These are phyloP conservation scores for Trichoderma sp. DNA, from an alignment of 2,329 filamentous ascomycete species.

Conservation along the genomic window DNA sequence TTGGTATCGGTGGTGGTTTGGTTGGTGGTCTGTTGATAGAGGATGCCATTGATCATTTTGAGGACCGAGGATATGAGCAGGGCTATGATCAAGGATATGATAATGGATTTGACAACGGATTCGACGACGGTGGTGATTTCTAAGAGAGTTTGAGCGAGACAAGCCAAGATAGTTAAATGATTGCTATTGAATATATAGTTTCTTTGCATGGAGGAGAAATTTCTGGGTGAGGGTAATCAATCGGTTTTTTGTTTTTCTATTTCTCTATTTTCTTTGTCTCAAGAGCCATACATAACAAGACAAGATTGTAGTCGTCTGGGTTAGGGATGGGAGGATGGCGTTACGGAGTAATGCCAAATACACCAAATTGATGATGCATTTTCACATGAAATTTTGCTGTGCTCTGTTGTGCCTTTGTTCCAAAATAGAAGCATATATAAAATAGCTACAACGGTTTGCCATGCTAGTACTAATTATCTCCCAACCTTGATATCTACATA, in stretches of 20 bases:
- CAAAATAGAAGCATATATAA: not conserved
- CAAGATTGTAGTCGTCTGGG: not conserved
- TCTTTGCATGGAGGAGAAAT: not conserved
- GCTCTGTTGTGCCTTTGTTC: not conserved
- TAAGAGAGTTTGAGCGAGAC: constrained; percentile 11
- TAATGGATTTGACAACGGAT: constrained; percentile 33
- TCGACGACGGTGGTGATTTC: constrained; percentile 34
- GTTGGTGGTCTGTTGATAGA: constrained; percentile 76
- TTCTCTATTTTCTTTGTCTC: not conserved
- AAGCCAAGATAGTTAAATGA: not conserved
- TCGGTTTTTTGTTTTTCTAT: not conserved
- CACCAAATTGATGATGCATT: constrained; percentile 10
- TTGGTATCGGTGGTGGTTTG: constrained; percentile 81
- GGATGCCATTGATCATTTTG: constrained; percentile 65
- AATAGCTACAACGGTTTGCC: not conserved
- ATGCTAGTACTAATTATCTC: not conserved
- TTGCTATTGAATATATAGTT: not conserved
- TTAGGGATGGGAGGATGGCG: constrained; percentile 17
- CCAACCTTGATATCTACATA: not conserved
- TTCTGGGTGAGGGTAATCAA: not conserved
- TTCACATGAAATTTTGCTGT: not conserved
- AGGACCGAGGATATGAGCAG: constrained; percentile 60
- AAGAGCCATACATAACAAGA: constrained; percentile 7
- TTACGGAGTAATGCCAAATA: constrained; percentile 13
- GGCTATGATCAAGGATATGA: constrained; percentile 45